A percentile compares a stretch with the other conserved stretches of the same genome.
phyloP scores from a whole-genome alignment of 768 basidiomycete species.

The Coprinellus micaceus region DNA sequence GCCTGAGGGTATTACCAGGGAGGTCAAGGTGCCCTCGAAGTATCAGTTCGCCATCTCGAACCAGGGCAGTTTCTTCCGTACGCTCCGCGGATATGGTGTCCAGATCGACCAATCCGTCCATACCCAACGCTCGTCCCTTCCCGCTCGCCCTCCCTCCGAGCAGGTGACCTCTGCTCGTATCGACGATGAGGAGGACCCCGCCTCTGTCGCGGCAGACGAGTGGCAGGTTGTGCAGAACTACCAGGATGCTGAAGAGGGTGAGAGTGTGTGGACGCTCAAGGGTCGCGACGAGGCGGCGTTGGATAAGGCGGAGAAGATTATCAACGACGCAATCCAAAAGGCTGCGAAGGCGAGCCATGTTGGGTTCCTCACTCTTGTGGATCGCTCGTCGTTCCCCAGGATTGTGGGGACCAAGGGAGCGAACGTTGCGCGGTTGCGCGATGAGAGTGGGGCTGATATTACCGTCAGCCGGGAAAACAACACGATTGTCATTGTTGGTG shows the following conservation, averaged over 20 bases:
- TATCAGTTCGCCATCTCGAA: conserved; percentile 85
- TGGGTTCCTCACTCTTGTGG: conserved; percentile 79
- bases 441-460: conserved; percentile 89
- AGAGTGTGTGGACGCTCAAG: conserved; percentile 81
- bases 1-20: conserved; percentile 51
- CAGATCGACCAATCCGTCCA: conserved; percentile 72
- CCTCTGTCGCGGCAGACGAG: conserved; percentile 39
- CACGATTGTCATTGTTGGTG: conserved; percentile 84
- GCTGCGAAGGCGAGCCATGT: conserved; percentile 74
- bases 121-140: conserved; percentile 58
- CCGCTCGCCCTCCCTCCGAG: conserved; percentile 47
- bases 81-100: conserved; percentile 77
- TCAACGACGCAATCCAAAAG: conserved; percentile 66
- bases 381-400: conserved; percentile 84
- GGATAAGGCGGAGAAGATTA: conserved; percentile 66
- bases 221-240: conserved; percentile 84
- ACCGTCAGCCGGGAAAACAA: conserved; percentile 85
- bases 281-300: conserved; percentile 74
- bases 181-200: conserved; percentile 65
- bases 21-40: conserved; percentile 75
- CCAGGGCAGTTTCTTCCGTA: conserved; percentile 85
- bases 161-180: conserved; percentile 67
- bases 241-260: conserved; percentile 76
- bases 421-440: conserved; percentile 83
- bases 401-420: conserved; percentile 92